Conservation (phyloP, 768 basidiomycete species). For the Boletus subparvulus region DNA sequence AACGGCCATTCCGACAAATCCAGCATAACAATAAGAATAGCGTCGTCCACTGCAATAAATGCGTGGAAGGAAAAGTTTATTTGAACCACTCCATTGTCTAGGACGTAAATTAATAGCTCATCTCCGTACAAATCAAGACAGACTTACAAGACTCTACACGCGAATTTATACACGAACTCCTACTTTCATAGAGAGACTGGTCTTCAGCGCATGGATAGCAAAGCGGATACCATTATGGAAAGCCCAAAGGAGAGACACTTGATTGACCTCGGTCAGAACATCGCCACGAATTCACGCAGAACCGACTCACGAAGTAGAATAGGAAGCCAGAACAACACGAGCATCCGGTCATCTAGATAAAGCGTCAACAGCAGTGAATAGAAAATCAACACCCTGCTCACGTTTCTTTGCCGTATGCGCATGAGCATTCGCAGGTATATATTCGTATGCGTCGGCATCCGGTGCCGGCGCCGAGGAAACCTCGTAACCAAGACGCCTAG, state of each 20-base stretch:
- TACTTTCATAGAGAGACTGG: conserved; percentile 46
- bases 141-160: conserved; percentile 3
- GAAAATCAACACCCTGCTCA: conserved; percentile 30
- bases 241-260: conserved; percentile 65
- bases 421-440: conserved; percentile 50
- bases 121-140: background rate
- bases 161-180: conserved; percentile 36
- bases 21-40: conserved; percentile 22
- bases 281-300: background rate
- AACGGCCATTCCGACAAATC: conserved; percentile 16
- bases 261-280: conserved; percentile 6
- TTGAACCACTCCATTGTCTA: conserved; percentile 6
- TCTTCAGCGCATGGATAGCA: conserved; percentile 48
- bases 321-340: conserved; percentile 83
- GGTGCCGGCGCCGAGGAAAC: conserved; percentile 54
- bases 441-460: conserved; percentile 68
- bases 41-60: background rate
- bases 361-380: conserved; percentile 1
- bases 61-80: conserved; percentile 4
- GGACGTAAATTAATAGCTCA: background rate
- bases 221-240: conserved; percentile 55
- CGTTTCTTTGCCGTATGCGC: conserved; percentile 61
- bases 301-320: conserved; percentile 70
- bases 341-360: conserved; percentile 75
- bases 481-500: conserved; percentile 48